Percentiles rank a stretch among this genome's conserved stretches.
phyloP scores from a whole-genome alignment of 2,329 filamentous ascomycete genomes.

The Beauveria sp. region DNA sequence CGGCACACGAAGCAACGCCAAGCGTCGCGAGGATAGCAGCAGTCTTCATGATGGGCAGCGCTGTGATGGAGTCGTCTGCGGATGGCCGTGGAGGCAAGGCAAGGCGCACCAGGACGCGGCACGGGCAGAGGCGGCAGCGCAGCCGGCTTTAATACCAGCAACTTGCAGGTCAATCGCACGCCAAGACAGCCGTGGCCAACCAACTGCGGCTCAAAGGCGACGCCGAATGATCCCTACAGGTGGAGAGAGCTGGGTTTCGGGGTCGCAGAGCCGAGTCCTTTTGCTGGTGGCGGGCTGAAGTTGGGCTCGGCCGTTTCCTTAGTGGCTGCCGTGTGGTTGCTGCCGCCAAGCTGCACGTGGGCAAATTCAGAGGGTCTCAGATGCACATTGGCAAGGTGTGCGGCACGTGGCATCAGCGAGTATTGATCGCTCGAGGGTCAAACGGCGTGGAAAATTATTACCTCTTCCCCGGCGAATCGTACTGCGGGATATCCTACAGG shows the following conservation, averaged over 20 bases:
- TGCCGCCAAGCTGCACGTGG: slow-evolving; percentile 8
- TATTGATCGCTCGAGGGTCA: too few relatives aligned
- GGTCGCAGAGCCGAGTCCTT: neutral
- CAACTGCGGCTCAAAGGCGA: neutral
- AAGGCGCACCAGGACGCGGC: neutral
- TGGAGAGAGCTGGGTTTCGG: neutral
- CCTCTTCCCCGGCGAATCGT: neutral
- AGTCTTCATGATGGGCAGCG: slow-evolving; percentile 14
- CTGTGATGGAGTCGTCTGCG: neutral
- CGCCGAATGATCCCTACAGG: neutral
- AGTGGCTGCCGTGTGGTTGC: neutral
- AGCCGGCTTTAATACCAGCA: neutral
- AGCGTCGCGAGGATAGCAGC: slow-evolving; percentile 21
- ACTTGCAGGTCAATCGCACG: neutral
- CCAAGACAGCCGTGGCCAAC: neutral
- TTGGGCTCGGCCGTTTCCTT: neutral
- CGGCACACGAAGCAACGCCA: slow-evolving; percentile 21
- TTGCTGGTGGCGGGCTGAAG: neutral
- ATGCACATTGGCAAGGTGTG: neutral
- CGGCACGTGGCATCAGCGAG: neutral
- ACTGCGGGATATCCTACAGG: neutral
- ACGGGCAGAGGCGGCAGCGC: neutral
- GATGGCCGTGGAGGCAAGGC: neutral
- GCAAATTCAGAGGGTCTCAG: neutral
- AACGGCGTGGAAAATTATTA: neutral